phyloP scores from a whole-genome alignment of 495 filamentous ascomycete genomes.

The Podospora comata region DNA sequence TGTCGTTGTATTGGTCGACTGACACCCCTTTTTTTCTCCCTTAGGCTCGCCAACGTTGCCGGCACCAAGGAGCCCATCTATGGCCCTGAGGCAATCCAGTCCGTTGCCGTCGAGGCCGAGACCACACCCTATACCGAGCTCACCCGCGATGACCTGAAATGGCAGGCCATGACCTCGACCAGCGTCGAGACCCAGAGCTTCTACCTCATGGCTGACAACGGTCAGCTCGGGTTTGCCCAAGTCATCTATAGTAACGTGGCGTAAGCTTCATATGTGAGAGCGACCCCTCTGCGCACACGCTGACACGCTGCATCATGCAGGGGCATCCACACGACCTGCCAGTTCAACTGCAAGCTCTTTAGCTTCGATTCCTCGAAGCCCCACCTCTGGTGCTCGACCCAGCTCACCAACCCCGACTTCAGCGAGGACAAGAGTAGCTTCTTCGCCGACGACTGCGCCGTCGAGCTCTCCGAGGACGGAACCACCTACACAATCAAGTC shows the following conservation, averaged over 20 bases:
- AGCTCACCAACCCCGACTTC: slow-evolving; percentile 72
- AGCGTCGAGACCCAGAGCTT: slow-evolving; percentile 96
- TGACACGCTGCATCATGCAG: slow-evolving; percentile 48
- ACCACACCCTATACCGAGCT: slow-evolving; percentile 77
- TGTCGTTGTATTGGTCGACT: slow-evolving; percentile 9
- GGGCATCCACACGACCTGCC: slow-evolving; percentile 81
- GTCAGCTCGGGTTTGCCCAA: slow-evolving; percentile 74
- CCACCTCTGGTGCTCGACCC: slow-evolving; percentile 76
- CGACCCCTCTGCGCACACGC: slow-evolving; percentile 21
- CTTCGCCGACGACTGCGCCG: slow-evolving; percentile 74
- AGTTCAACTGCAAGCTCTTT: slow-evolving; percentile 91
- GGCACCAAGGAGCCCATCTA: slow-evolving; percentile 97
- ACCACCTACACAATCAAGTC: slow-evolving; percentile 82
- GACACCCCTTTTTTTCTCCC: slow-evolving; percentile 11
- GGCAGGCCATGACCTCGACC: slow-evolving; percentile 76
- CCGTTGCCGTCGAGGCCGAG: slow-evolving; percentile 76
- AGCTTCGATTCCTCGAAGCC: slow-evolving; percentile 62
- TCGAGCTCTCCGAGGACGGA: slow-evolving; percentile 81
- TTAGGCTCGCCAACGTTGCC: slow-evolving; percentile 82
- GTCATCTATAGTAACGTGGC: slow-evolving; percentile 97
- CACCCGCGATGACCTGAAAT: slow-evolving; percentile 73
- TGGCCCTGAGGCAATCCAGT: slow-evolving; percentile 81
- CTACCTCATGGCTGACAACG: slow-evolving; percentile 79
- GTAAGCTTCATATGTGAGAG: slow-evolving; percentile 52
- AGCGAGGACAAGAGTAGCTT: slow-evolving; percentile 78